These are phyloP conservation scores for Eutrema heterophyllum DNA, from an alignment of 345 rosid genomes.

Conservation along the genomic window DNA sequence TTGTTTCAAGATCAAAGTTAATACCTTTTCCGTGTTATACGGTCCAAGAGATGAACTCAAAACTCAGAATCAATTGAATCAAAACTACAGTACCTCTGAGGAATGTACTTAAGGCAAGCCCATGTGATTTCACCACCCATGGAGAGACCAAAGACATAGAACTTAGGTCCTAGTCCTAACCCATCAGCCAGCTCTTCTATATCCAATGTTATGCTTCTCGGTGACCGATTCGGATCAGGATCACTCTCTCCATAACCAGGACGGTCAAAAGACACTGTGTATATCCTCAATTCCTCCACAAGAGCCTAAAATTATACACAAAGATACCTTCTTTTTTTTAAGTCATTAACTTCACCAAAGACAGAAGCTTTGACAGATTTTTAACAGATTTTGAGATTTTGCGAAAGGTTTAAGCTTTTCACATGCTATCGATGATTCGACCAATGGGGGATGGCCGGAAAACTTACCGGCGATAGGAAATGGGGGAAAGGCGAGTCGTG, in stretches of 20 bases:
- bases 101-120: slow-evolving; percentile 52
- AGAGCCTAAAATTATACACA: slow-evolving; percentile 32
- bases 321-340: not conserved
- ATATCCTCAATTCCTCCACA: slow-evolving; percentile 38
- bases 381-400: not conserved
- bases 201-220: slow-evolving; percentile 41
- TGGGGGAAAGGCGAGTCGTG: slow-evolving; percentile 26
- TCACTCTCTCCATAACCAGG: slow-evolving; percentile 59
- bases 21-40: not conserved
- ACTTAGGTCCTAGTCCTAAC: slow-evolving; percentile 40
- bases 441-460: not conserved
- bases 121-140: slow-evolving; percentile 52
- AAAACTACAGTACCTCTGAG: slow-evolving; percentile 38
- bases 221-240: slow-evolving; percentile 36
- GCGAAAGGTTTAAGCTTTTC: not conserved
- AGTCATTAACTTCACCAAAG: slow-evolving; percentile 1
- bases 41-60: not conserved
- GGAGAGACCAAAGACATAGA: slow-evolving; percentile 42
- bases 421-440: not conserved
- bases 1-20: not conserved
- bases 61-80: not conserved
- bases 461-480: slow-evolving; percentile 33
- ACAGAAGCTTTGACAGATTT: not conserved
- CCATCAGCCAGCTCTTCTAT: slow-evolving; percentile 47
- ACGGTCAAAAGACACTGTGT: slow-evolving; percentile 41